Evolutionary conservation across 225 moss, liverwort and hornwort species (phyloP).

Genomic region (Asterella californica): DNA sequence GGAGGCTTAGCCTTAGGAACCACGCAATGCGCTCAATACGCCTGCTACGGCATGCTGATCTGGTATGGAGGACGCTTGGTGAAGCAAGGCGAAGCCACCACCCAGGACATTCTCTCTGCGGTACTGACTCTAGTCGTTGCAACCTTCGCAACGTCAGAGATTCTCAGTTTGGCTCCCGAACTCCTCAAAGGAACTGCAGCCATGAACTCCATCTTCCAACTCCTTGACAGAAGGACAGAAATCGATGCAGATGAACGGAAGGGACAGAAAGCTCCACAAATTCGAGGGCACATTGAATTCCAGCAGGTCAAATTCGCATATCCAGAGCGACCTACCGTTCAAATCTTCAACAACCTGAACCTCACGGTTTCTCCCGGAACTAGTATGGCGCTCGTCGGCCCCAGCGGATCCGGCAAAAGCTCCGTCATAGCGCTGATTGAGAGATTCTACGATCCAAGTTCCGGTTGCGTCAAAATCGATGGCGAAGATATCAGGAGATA

Average conservation of each 20-base stretch:
- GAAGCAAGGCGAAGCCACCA: not conserved
- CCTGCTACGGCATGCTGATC: constrained; percentile 29
- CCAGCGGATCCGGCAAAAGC: constrained; percentile 40
- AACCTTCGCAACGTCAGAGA: constrained; percentile 33
- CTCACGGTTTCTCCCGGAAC: constrained; percentile 22
- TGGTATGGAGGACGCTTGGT: constrained; percentile 37
- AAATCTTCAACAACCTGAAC: constrained; percentile 25
- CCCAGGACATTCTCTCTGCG: constrained; percentile 23
- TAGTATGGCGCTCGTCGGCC: constrained; percentile 35
- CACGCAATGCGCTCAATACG: constrained; percentile 21
- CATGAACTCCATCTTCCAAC: constrained; percentile 28
- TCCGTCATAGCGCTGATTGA: constrained; percentile 37
- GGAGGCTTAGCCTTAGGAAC: constrained; percentile 29
- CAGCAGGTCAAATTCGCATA: constrained; percentile 30
- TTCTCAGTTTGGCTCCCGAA: constrained; percentile 35
- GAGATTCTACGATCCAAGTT: constrained; percentile 35
- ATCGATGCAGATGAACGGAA: constrained; percentile 34
- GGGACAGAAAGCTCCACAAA: not conserved
- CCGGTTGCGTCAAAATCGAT: constrained; percentile 26
- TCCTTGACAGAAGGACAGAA: constrained; percentile 23
- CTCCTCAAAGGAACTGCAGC: constrained; percentile 34
- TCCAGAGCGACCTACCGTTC: constrained; percentile 28
- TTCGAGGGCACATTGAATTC: constrained; percentile 30
- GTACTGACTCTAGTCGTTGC: constrained; percentile 26
- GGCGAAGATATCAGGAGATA: constrained; percentile 24